A percentile compares a stretch with the other conserved stretches of the same genome.
Conservation (phyloP, 768 basidiomycete genomes). For the Mycena chlorophos region DNA sequence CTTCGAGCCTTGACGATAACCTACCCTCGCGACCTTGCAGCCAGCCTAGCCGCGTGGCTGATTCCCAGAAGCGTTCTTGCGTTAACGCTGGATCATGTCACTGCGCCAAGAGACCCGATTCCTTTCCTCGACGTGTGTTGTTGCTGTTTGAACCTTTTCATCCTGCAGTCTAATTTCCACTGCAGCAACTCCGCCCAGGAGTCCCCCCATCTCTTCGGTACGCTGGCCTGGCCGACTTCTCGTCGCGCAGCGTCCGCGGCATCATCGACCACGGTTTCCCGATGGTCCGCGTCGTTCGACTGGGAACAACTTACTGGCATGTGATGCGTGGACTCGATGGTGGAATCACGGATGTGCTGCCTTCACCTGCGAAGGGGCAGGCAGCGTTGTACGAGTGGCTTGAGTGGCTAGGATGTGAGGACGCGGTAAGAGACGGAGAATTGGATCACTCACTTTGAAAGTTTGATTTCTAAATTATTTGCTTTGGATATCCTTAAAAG, state of each 20-base stretch:
- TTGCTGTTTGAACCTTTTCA: not conserved
- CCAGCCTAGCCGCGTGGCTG: constrained; percentile 66
- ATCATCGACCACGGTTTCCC: constrained; percentile 64
- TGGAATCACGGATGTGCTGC: constrained; percentile 43
- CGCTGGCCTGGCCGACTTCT: constrained; percentile 54
- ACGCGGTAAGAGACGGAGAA: constrained; percentile 37
- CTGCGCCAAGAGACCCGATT: constrained; percentile 41
- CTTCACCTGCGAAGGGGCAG: constrained; percentile 57
- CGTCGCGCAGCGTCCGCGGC: constrained; percentile 39
- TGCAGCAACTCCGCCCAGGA: constrained; percentile 59
- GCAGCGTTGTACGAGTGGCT: constrained; percentile 56
- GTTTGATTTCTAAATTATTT: not conserved
- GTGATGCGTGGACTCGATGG: constrained; percentile 38
- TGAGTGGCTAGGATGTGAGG: constrained; percentile 63
- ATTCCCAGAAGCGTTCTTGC: constrained; percentile 56
- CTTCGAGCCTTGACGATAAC: constrained; percentile 59
- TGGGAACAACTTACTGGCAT: constrained; percentile 58
- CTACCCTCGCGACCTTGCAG: constrained; percentile 62
- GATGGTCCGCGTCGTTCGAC: constrained; percentile 54
- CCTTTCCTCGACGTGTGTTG: constrained; percentile 43
- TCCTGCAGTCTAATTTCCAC: not conserved
- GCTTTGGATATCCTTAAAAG: not conserved
- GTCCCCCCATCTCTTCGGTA: constrained; percentile 55
- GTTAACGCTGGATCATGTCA: constrained; percentile 44
- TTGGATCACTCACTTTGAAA: constrained; percentile 4